Conservation (phyloP, 1,284 basidiomycete genomes). For the Sporisorium exsertum region DNA sequence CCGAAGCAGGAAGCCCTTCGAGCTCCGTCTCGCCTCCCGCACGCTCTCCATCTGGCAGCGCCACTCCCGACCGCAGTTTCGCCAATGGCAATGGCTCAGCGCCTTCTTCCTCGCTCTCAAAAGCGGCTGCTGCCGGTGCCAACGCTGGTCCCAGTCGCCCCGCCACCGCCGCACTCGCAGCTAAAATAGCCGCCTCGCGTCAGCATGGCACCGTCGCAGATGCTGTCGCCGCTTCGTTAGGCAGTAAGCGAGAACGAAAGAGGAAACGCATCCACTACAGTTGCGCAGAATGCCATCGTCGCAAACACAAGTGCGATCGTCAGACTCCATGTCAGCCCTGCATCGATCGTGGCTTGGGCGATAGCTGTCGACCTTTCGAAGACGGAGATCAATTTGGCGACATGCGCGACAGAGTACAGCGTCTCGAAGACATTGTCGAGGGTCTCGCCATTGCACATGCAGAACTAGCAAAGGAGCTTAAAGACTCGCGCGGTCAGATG, state of each 20-base stretch:
- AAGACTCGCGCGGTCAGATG: slow-evolving; percentile 39
- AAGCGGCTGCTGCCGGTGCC: slow-evolving; percentile 35
- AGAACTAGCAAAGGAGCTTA: slow-evolving; percentile 57
- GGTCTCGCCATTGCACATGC: slow-evolving; percentile 63
- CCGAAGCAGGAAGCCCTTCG: slow-evolving; percentile 27
- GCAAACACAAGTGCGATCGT: slow-evolving; percentile 66
- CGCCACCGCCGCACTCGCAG: slow-evolving; percentile 34
- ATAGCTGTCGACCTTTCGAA: slow-evolving; percentile 61
- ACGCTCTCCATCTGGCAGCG: slow-evolving; percentile 39
- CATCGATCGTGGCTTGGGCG: slow-evolving; percentile 62
- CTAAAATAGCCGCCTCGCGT: slow-evolving; percentile 33
- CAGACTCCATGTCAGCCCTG: slow-evolving; percentile 64
- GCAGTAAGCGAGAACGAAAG: slow-evolving; percentile 57
- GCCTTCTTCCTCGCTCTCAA: slow-evolving; percentile 16
- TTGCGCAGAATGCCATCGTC: slow-evolving; percentile 65
- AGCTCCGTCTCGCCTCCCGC: slow-evolving; percentile 40
- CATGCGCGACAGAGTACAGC: slow-evolving; percentile 59
- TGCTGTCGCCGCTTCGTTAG: slow-evolving; percentile 59
- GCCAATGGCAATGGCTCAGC: slow-evolving; percentile 19
- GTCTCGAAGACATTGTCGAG: slow-evolving; percentile 66
- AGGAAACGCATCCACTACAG: slow-evolving; percentile 65
- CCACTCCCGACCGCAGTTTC: slow-evolving; percentile 37
- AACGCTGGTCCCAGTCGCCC: slow-evolving; percentile 31
- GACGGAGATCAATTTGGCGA: slow-evolving; percentile 65
- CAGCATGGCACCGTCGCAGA: slow-evolving; percentile 56